Evolutionary conservation across 1,284 basidiomycete genomes (phyloP).

Genomic region (Pseudozyma sp.): DNA sequence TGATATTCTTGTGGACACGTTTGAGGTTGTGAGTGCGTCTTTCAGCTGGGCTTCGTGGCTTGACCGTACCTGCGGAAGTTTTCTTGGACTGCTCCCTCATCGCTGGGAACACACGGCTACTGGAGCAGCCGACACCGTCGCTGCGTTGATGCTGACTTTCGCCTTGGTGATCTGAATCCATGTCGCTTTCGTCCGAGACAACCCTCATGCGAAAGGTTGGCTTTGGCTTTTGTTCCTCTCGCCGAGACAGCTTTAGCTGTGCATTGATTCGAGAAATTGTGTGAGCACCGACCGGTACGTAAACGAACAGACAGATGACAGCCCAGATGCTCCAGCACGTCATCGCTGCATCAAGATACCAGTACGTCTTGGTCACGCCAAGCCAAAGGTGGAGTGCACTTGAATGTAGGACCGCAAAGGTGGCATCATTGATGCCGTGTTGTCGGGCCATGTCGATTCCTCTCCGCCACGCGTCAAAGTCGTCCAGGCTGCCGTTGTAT

Average conservation of each 20-base stretch:
- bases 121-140: neutral
- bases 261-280: slow-evolving; percentile 18
- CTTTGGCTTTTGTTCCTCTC: neutral
- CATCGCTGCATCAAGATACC: slow-evolving; percentile 22
- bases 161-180: neutral
- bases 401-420: neutral
- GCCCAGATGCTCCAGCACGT: slow-evolving; percentile 24
- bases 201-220: neutral
- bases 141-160: neutral
- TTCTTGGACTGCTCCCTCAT: neutral
- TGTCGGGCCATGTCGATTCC: neutral
- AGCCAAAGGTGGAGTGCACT: slow-evolving; percentile 19
- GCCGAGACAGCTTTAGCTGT: slow-evolving; percentile 10
- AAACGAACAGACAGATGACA: slow-evolving; percentile 4
- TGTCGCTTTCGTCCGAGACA: neutral
- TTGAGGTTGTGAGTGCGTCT: slow-evolving; percentile 21
- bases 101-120: slow-evolving; percentile 26
- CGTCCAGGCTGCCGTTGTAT: slow-evolving; percentile 3
- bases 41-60: slow-evolving; percentile 2
- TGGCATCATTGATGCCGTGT: neutral
- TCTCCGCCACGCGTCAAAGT: slow-evolving; percentile 11
- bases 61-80: neutral
- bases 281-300: slow-evolving; percentile 29
- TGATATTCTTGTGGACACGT: slow-evolving; percentile 24
- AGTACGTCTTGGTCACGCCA: slow-evolving; percentile 21